phyloP scores from a whole-genome alignment of 257 asterid species.

The Plantago elongata region DNA sequence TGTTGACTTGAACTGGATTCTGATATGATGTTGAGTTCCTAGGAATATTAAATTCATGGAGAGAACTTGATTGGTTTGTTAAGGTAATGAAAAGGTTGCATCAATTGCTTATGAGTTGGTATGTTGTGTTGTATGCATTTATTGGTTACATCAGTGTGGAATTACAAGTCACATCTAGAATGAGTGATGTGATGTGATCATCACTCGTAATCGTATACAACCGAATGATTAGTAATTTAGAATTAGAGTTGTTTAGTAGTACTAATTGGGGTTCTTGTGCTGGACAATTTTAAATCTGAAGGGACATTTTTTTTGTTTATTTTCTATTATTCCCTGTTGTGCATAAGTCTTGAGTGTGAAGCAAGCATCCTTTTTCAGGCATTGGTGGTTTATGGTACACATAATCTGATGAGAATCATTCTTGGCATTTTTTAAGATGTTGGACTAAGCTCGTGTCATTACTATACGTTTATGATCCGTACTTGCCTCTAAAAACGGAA shows the following conservation, averaged over 20 bases:
- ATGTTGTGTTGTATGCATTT: no score
- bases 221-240: not conserved
- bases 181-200: no score
- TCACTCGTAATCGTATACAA: no score
- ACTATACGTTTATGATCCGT: not conserved
- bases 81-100: no score
- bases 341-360: not conserved
- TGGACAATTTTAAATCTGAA: not conserved
- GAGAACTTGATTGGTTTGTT: no score
- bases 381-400: no score
- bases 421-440: not conserved
- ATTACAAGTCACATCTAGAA: no score
- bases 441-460: constrained; percentile 2
- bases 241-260: not conserved
- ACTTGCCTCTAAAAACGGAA: not conserved
- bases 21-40: not conserved
- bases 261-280: not conserved
- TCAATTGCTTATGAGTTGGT: no score
- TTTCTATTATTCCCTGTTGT: not conserved
- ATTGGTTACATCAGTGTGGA: no score
- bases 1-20: no score
- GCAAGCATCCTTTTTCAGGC: not conserved
- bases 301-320: not conserved
- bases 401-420: not conserved
- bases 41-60: not conserved